phyloP scores from a whole-genome alignment of 257 asterid species.

The Solanum stenotomum region DNA sequence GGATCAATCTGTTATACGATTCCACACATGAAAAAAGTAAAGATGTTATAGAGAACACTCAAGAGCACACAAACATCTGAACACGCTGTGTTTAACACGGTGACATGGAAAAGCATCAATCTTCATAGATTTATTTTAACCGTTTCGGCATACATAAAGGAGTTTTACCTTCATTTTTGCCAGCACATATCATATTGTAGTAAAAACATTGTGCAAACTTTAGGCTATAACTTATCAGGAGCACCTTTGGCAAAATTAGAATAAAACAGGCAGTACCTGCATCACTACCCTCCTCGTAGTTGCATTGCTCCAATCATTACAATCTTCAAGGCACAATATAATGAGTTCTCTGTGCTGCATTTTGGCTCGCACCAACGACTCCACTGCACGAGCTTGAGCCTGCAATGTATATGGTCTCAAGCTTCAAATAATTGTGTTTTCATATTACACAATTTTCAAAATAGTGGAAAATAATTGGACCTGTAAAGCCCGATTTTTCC shows the following conservation, averaged over 20 bases:
- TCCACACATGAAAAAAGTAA: neutral
- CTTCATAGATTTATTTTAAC: neutral
- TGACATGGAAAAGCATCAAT: neutral
- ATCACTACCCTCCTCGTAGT: conserved; percentile 90
- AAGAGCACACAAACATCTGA: neutral
- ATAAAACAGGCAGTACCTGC: conserved; percentile 48
- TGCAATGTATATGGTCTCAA: conserved; percentile 25
- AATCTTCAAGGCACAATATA: conserved; percentile 96
- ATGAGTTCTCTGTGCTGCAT: conserved; percentile 97
- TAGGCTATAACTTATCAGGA: neutral
- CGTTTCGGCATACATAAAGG: neutral
- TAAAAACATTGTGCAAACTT: neutral
- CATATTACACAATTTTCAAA: conserved; percentile 1
- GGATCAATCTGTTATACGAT: conserved; percentile 67
- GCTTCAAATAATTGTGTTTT: conserved; percentile 2
- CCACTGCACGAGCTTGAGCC: conserved; percentile 96
- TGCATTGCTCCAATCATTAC: conserved; percentile 96
- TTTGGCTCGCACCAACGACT: conserved; percentile 82
- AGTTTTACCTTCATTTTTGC: neutral
- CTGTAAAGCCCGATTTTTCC: conserved; percentile 87
- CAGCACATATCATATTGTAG: neutral
- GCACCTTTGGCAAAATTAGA: neutral
- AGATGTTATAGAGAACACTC: neutral
- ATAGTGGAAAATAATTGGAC: conserved; percentile 17
- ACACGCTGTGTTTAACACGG: neutral